These are phyloP conservation scores for Aspergillus novofumigatus DNA, from an alignment of 2,329 filamentous ascomycete genomes.

Conservation along the genomic window DNA sequence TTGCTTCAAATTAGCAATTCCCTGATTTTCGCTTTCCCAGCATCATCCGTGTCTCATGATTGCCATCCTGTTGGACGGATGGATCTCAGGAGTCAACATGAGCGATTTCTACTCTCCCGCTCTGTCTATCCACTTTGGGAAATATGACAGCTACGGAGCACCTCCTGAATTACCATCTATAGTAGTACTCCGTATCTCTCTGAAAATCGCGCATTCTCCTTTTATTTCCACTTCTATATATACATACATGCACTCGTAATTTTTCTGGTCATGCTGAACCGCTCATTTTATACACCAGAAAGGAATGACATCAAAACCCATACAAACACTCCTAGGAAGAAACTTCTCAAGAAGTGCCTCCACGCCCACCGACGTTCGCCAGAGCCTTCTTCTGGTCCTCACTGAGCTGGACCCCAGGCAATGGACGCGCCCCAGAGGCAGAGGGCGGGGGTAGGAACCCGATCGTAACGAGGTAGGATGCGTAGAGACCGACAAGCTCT, in stretches of 20 bases:
- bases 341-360: conserved; percentile 29
- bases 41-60: neutral
- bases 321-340: neutral
- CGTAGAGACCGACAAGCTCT: conserved; percentile 60
- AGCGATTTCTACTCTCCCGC: neutral
- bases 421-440: conserved; percentile 19
- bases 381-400: conserved; percentile 48
- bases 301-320: neutral
- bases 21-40: neutral
- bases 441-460: conserved; percentile 54
- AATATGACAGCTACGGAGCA: neutral
- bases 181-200: neutral
- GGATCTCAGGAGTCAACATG: neutral
- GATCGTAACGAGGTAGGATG: conserved; percentile 59
- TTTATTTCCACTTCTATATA: conserved; percentile 2
- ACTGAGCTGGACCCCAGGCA: conserved; percentile 46
- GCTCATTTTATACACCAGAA: neutral
- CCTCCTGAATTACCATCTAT: neutral
- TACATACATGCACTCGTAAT: neutral
- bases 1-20: neutral
- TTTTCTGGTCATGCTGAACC: neutral
- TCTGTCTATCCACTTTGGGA: neutral
- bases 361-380: conserved; percentile 51
- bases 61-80: neutral
- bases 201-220: neutral